phyloP scores from a whole-genome alignment of 2,329 filamentous ascomycete genomes.

The Coniochaeta prunicola region DNA sequence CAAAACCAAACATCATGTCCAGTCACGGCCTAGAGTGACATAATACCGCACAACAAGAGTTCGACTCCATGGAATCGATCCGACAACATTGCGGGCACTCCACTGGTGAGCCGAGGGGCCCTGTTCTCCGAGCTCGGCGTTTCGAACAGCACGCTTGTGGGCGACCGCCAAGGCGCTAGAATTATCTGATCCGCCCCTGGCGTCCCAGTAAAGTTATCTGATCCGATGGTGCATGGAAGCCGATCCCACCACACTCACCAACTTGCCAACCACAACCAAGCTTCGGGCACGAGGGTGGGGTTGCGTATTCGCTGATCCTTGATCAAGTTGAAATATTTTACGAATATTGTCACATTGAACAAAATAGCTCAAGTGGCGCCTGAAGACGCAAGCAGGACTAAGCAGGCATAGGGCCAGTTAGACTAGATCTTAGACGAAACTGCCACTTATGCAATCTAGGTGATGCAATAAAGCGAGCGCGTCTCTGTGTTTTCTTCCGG shows the following conservation, averaged over 20 bases:
- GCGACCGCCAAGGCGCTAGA: conserved; percentile 6
- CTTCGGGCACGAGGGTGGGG: not conserved
- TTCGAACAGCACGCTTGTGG: conserved; percentile 3
- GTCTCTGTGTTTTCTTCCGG: not conserved
- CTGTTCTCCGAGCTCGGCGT: conserved; percentile 15
- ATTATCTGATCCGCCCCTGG: conserved; percentile 21
- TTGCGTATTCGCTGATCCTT: not conserved
- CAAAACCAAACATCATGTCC: no score
- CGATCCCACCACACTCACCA: not conserved
- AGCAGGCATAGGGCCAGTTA: no score
- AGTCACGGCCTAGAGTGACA: no score
- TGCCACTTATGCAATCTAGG: not conserved
- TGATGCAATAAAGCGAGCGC: not conserved
- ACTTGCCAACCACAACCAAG: not conserved
- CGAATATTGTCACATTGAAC: not conserved
- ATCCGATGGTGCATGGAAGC: conserved; percentile 15
- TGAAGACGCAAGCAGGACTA: no score
- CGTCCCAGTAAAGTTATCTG: conserved; percentile 24
- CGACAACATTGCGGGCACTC: not conserved
- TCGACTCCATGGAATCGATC: not conserved
- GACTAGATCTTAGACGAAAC: no score
- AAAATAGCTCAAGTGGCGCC: conserved; percentile 2
- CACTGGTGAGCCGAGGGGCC: not conserved
- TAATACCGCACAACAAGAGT: no score
- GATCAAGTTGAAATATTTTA: not conserved